Percentiles rank a stretch among this genome's conserved stretches.
phyloP scores from a whole-genome alignment of 257 asterid species.

The Ocimum tenuiflorum region DNA sequence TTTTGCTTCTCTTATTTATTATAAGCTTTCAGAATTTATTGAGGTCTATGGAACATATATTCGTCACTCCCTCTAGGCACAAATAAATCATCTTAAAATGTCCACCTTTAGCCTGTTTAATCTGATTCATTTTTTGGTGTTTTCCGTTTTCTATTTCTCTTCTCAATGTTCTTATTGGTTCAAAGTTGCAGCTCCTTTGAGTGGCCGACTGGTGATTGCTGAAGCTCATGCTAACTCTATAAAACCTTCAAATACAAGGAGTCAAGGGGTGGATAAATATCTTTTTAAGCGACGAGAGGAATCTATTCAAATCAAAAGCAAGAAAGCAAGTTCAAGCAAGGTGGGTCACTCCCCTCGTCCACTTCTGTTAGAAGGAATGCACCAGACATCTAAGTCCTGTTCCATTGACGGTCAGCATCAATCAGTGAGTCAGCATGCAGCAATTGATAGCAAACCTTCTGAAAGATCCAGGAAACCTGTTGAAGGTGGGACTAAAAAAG shows the following conservation, averaged over 20 bases:
- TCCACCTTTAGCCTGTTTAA: background rate
- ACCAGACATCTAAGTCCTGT: conserved; percentile 24
- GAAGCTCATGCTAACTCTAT: conserved; percentile 35
- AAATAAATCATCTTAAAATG: background rate
- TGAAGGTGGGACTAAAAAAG: conserved; percentile 39
- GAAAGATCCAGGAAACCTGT: conserved; percentile 28
- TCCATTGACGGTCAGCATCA: conserved; percentile 26
- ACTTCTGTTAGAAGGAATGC: conserved; percentile 19
- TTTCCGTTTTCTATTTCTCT: background rate
- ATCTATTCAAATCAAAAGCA: conserved; percentile 32
- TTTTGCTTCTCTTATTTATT: background rate
- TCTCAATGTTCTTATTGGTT: conserved; percentile 12
- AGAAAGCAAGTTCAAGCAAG: conserved; percentile 31
- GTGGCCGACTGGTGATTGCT: conserved; percentile 47
- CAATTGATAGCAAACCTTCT: conserved; percentile 21
- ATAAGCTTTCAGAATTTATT: background rate
- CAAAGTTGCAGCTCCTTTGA: conserved; percentile 41
- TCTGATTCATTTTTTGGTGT: background rate
- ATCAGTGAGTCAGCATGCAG: conserved; percentile 24
- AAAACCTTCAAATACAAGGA: conserved; percentile 31
- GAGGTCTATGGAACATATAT: background rate
- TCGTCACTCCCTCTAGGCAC: background rate
- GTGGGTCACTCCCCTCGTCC: conserved; percentile 23
- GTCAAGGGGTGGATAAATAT: conserved; percentile 34
- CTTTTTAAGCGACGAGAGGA: conserved; percentile 53